Conservation (phyloP, 164 flowering plant species). For the Akebia trifoliata region DNA sequence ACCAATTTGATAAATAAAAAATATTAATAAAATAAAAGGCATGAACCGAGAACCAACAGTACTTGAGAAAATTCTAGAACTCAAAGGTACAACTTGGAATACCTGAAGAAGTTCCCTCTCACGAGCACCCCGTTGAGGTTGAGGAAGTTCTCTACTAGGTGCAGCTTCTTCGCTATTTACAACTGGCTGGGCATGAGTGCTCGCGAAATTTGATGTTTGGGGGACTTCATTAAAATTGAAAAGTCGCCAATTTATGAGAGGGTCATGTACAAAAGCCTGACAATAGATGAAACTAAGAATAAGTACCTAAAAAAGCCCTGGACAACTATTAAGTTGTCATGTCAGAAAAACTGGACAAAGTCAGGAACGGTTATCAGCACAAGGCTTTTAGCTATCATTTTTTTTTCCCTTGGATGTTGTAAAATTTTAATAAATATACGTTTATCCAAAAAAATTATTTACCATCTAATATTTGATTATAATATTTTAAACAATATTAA, state of each 20-base stretch:
- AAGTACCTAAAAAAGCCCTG: not conserved
- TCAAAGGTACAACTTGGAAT: not conserved
- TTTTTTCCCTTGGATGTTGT: too few species aligned
- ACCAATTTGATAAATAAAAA: conserved; percentile 1
- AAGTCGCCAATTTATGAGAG: conserved; percentile 97
- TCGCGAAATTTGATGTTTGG: conserved; percentile 60
- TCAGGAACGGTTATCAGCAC: too few species aligned
- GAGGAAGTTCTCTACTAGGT: conserved; percentile 54
- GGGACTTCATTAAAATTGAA: conserved; percentile 95
- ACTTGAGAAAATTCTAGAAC: not conserved
- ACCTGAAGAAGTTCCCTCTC: conserved; percentile 98
- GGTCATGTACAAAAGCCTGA: conserved; percentile 99
- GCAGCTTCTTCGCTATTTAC: conserved; percentile 73
- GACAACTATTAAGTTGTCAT: too few species aligned
- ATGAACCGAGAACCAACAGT: not conserved
- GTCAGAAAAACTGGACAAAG: too few species aligned
- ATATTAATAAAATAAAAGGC: not conserved
- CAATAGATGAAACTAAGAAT: conserved; percentile 15
- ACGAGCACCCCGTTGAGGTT: conserved; percentile 82
- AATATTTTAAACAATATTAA: too few species aligned
- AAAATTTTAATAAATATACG: too few species aligned
- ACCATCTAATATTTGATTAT: too few species aligned
- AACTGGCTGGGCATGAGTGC: conserved; percentile 49
- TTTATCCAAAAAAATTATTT: too few species aligned
- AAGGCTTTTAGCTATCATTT: too few species aligned